These are phyloP conservation scores for Serendipita vermifera DNA, from an alignment of 768 basidiomycete genomes.

Conservation along the genomic window DNA sequence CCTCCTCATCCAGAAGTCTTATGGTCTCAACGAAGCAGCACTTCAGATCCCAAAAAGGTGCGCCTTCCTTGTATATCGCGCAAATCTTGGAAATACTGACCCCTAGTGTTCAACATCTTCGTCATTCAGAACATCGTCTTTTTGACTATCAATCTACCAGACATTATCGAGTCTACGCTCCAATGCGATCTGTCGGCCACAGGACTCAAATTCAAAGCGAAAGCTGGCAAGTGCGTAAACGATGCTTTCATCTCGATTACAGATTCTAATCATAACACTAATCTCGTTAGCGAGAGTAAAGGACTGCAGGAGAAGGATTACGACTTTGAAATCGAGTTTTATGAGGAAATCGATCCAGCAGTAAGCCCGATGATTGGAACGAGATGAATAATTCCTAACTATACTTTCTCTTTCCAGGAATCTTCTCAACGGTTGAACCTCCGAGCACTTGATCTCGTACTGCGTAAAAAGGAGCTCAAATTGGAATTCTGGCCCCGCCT, in stretches of 20 bases:
- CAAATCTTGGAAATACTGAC: slow-evolving; percentile 12
- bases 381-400: slow-evolving; percentile 5
- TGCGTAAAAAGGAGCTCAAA: slow-evolving; percentile 69
- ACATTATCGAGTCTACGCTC: slow-evolving; percentile 49
- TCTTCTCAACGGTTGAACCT: slow-evolving; percentile 48
- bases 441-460: slow-evolving; percentile 50
- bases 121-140: slow-evolving; percentile 63
- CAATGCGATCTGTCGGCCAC: slow-evolving; percentile 46
- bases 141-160: slow-evolving; percentile 71
- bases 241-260: slow-evolving; percentile 12
- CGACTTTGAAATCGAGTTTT: slow-evolving; percentile 66
- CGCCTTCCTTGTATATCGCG: slow-evolving; percentile 10
- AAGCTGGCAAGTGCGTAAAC: slow-evolving; percentile 43
- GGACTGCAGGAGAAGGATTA: slow-evolving; percentile 46
- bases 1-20: slow-evolving; percentile 69
- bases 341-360: slow-evolving; percentile 60
- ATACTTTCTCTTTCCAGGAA: slow-evolving; percentile 29
- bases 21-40: slow-evolving; percentile 89
- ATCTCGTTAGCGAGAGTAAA: slow-evolving; percentile 22
- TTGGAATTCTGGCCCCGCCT: slow-evolving; percentile 86
- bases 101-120: slow-evolving; percentile 6
- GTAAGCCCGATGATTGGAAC: slow-evolving; percentile 29
- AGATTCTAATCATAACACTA: slow-evolving; percentile 16
- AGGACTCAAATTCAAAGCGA: slow-evolving; percentile 50
- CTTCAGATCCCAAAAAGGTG: slow-evolving; percentile 52